Base-by-base conservation (phyloP, 345 rosid species). In the Microcos paniculata region DNA sequence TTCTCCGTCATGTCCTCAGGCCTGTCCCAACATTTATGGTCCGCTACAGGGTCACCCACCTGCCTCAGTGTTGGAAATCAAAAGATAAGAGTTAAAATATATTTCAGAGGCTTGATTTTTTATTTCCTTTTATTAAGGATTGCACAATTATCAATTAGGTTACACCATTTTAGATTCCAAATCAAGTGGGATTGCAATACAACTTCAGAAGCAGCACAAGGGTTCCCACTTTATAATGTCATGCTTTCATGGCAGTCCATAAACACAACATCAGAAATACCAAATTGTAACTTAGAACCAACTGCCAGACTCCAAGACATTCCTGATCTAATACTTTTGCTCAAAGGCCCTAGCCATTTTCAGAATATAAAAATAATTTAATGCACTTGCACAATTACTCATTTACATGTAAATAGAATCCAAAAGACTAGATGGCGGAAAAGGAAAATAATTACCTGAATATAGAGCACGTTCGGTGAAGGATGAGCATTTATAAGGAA, bases 21-120 rank as follows among this genome's bases (percentile, higher is more conserved):
- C 81, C 97, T 96, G 24, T 92, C 90, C 99, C 99, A 96, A 70
- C 99, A 96, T 12, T 74, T 77, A 65, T 96, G 98, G 82, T 96
- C 98, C 15, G 75, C 26, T 1, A 75, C 71, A 9, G 99, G 95
- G 82, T 96, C 89, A 77, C 99, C 99, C 46, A 96, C 99, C 98
- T 95, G 83, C 58, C 72, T 28, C 77, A 77, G 55, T 56, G 80
- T 82, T 53, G 38, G 63, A 56, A 69, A 33, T 24, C 48, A 31
- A 33, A 75, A 33, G 6, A 7, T 8, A 1, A 16, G 16, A 49
- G 42, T 23, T 13, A 68, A 68, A 10, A 58, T n/a, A 65, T 40
- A 55, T 15, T 57, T 59, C 30, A 55, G 16, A 51, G 7, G 21
- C 24, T 31, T 24, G n/a, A 59, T 43, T 61, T 70, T 31, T 21